These are phyloP conservation scores for Termitomyces sp. DNA, from an alignment of 768 basidiomycete genomes.

Conservation along the genomic window DNA sequence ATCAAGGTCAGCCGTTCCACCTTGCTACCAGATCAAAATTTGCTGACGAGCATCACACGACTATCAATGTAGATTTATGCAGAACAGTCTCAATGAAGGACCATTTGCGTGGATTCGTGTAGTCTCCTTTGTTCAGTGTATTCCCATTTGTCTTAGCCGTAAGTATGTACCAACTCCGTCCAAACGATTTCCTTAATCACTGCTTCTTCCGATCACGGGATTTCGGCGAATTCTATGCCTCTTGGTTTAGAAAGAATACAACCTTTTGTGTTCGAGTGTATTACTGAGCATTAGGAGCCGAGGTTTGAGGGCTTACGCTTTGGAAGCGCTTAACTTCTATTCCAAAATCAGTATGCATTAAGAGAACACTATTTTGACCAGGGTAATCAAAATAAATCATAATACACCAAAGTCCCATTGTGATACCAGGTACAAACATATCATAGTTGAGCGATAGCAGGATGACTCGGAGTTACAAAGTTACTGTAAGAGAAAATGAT, in stretches of 20 bases:
- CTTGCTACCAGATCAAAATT: constrained; percentile 1
- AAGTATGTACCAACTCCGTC: background rate
- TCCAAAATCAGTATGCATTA: background rate
- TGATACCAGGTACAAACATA: background rate
- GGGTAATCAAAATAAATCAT: background rate
- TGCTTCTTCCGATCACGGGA: background rate
- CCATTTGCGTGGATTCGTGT: background rate
- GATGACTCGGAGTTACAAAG: background rate
- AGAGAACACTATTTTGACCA: background rate
- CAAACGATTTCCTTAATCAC: background rate
- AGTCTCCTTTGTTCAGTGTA: background rate
- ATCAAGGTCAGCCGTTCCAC: constrained; percentile 67
- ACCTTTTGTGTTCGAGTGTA: background rate
- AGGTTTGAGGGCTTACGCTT: background rate
- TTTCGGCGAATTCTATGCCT: background rate
- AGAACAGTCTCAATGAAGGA: constrained; percentile 53
- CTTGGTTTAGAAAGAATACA: background rate
- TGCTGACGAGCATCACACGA: background rate
- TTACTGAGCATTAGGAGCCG: background rate
- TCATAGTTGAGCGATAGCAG: background rate
- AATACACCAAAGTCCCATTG: background rate
- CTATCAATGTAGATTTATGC: constrained; percentile 47
- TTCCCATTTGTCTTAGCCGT: background rate
- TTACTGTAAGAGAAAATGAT: background rate
- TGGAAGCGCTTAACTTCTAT: background rate